Base-by-base conservation (phyloP, 306 rosid genomes). In the Medicago ruthenica region DNA sequence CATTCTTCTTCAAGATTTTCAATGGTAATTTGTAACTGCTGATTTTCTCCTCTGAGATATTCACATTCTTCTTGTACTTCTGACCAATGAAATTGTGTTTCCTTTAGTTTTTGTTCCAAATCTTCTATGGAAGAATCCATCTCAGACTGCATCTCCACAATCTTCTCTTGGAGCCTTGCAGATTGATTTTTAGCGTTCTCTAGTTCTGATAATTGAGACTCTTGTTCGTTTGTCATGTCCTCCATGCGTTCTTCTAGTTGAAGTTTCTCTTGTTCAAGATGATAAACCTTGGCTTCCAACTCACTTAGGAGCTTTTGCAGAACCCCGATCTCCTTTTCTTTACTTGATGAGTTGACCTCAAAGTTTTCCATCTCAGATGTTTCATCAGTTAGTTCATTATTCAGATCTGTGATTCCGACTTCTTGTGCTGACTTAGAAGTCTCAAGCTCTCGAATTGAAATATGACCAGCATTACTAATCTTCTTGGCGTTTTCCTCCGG, bases 251-350 rank as follows among this genome's bases (percentile, higher is more conserved):
- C 85, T 81, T 85, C 84, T 40, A 82, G 66, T 50, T 78, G 84
- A 62, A 15, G 31, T 36, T 78, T 83, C 66, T 83, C 93, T 41
- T 73, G 76, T 67, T 83, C 73, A 73, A 86, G 78, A 81, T 77
- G 67, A 78, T 57, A 71, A 73, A 85, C 80, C 77, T 68, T 87
- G 50, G 81, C 73, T 78, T 85, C 85, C 80, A 85, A 63, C 70
- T 85, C 74, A 17, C 64, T 70, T 41, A 62, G 70, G 31, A 68
- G 75, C 66, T 81, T 67, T 80, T 66, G 82, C 67, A 83, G 81
- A 72, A 70, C 67, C 44, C 50, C 81, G 15, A 77, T 78, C 75
- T 81, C 87, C 45, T 80, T 74, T 71, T 83, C 86, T 70, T 83
- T 83, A 74, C 67, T 67, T 64, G 76, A 78, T 70, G 83, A 75